Percentiles rank a stretch among this genome's conserved stretches.
Evolutionary conservation across 2,329 filamentous ascomycete genomes (phyloP).

Genomic region (Cladophialophora exuberans): DNA sequence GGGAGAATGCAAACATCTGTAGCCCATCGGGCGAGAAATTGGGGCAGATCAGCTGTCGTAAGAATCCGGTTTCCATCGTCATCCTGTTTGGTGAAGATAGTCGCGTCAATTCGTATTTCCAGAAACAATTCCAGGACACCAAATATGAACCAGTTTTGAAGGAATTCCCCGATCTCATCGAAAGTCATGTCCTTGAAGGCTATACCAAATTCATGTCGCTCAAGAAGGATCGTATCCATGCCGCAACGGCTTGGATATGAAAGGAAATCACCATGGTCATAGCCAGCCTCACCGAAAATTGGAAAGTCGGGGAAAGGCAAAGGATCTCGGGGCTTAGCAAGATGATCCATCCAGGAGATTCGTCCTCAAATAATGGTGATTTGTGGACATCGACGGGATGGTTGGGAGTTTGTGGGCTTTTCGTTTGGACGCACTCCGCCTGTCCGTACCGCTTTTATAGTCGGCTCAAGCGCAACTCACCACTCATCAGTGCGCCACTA

Average conservation of each 20-base stretch:
- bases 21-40: neutral
- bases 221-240: neutral
- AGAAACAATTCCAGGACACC: neutral
- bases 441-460: too few species aligned
- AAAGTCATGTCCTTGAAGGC: neutral
- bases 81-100: neutral
- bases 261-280: neutral
- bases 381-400: too few species aligned
- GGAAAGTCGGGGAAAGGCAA: neutral
- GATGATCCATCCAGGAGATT: neutral
- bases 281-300: neutral
- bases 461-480: too few species aligned
- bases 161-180: neutral
- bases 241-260: neutral
- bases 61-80: neutral
- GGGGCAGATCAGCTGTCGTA: neutral
- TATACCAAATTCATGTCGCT: neutral
- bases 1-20: neutral
- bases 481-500: too few species aligned
- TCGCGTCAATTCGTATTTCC: neutral
- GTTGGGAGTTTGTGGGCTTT: too few species aligned
- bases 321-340: neutral
- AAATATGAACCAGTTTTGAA: neutral
- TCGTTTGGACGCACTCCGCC: too few species aligned
- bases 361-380: too few species aligned